Evolutionary conservation across 2,329 filamentous ascomycete species (phyloP).

Genomic region (Lasiodiplodia sp.): DNA sequence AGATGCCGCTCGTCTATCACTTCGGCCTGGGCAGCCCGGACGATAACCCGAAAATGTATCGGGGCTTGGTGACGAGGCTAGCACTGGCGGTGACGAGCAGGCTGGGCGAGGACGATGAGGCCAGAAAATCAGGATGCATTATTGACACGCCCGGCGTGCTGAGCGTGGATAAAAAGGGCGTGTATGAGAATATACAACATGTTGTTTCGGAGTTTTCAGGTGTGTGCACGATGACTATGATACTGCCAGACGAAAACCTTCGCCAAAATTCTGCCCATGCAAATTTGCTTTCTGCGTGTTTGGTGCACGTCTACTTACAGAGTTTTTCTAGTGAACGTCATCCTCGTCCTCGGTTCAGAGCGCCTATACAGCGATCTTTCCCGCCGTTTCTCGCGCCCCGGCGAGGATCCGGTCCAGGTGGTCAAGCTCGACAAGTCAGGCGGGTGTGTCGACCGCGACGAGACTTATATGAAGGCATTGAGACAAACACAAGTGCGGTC

Average conservation of each 20-base stretch:
- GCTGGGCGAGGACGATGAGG: conserved; percentile 75
- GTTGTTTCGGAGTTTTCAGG: conserved; percentile 74
- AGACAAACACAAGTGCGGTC: conserved; percentile 82
- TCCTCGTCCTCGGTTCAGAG: conserved; percentile 83
- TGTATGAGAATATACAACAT: conserved; percentile 81
- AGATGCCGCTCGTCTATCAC: conserved; percentile 89
- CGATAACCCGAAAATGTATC: conserved; percentile 75
- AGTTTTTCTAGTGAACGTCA: conserved; percentile 67
- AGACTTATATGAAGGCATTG: conserved; percentile 73
- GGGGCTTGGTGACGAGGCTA: conserved; percentile 75
- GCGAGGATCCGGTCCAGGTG: conserved; percentile 74
- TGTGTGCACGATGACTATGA: conserved; percentile 43
- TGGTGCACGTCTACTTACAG: conserved; percentile 10
- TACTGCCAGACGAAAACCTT: background rate
- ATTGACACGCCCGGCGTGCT: conserved; percentile 82
- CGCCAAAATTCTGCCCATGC: background rate
- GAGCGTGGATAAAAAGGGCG: conserved; percentile 67
- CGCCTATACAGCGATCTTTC: conserved; percentile 77
- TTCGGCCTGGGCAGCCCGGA: conserved; percentile 78
- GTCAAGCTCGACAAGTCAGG: conserved; percentile 84
- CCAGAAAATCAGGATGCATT: conserved; percentile 78
- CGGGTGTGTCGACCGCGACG: conserved; percentile 80
- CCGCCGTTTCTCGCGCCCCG: conserved; percentile 65
- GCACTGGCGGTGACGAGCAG: conserved; percentile 80
- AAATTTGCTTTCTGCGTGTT: background rate